Percentiles rank a stretch among this genome's conserved stretches.
Conservation (phyloP, 805 yeast genomes). For the Myxozyma geophila region DNA sequence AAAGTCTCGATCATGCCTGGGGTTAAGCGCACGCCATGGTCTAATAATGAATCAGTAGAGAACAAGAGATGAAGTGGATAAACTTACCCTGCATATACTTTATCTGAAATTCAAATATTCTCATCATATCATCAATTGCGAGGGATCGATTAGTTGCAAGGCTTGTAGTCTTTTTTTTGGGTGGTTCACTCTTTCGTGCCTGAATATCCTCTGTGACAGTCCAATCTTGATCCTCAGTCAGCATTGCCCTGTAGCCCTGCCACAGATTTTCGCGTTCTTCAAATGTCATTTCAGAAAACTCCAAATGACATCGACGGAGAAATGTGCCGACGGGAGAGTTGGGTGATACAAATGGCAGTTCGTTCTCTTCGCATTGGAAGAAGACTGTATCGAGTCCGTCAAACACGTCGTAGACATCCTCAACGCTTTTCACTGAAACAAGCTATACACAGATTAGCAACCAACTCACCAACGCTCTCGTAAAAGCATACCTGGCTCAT, state of each 20-base stretch:
- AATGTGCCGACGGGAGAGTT: conserved; percentile 31
- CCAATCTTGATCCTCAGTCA: neutral
- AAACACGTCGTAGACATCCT: conserved; percentile 15
- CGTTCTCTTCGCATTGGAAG: conserved; percentile 7
- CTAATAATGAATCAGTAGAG: neutral
- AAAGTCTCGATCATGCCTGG: conserved; percentile 9
- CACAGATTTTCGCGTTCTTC: conserved; percentile 23
- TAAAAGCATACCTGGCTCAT: conserved; percentile 2
- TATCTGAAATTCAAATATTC: conserved; percentile 32
- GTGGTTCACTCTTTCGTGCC: neutral
- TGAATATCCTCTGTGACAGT: neutral
- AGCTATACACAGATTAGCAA: conserved; percentile 4
- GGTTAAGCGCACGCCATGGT: neutral
- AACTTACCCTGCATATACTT: conserved; percentile 30
- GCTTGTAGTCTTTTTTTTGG: neutral
- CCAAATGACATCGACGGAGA: conserved; percentile 28
- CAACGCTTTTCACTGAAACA: conserved; percentile 7
- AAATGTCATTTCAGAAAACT: conserved; percentile 23
- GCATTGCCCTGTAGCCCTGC: conserved; percentile 12
- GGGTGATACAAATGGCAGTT: conserved; percentile 7
- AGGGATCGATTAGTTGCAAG: neutral
- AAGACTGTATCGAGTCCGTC: conserved; percentile 21
- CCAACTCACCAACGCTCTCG: neutral
- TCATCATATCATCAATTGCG: conserved; percentile 49
- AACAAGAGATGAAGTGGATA: neutral